Conservation (phyloP, 495 filamentous ascomycete species). For the Aspergillus egyptiacus region DNA sequence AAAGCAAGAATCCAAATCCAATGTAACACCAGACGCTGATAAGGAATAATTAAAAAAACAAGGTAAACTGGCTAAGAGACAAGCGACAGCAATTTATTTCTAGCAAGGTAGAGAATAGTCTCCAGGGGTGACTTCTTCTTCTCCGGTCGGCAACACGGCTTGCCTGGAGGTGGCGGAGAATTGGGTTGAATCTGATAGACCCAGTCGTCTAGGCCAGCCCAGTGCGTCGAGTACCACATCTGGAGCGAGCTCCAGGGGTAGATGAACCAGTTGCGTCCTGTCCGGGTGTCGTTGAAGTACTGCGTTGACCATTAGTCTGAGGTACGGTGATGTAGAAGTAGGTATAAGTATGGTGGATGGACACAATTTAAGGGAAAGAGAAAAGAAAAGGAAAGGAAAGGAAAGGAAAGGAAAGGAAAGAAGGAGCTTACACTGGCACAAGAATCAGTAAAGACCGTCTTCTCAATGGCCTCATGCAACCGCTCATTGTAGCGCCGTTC, state of each 20-base stretch:
- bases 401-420: not conserved
- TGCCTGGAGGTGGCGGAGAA: not conserved
- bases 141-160: not conserved
- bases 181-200: not conserved
- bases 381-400: no score
- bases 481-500: constrained; percentile 8
- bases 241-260: constrained; percentile 20
- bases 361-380: no score
- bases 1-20: no score
- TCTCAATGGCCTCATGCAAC: constrained; percentile 7
- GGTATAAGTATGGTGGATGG: no score
- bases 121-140: constrained; percentile 1
- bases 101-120: no score
- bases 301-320: no score
- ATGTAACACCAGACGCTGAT: no score
- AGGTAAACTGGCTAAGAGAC: no score
- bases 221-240: constrained; percentile 12
- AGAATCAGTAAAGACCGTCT: constrained; percentile 11
- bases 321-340: no score
- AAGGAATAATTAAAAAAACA: no score
- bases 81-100: no score
- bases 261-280: constrained; percentile 17
- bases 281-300: constrained; percentile 9
- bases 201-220: not conserved
- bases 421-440: constrained; percentile 10